Percentiles rank a stretch among this genome's conserved stretches.
Conservation (phyloP, 2,329 filamentous ascomycete species). For the Gyromitra esculenta region DNA sequence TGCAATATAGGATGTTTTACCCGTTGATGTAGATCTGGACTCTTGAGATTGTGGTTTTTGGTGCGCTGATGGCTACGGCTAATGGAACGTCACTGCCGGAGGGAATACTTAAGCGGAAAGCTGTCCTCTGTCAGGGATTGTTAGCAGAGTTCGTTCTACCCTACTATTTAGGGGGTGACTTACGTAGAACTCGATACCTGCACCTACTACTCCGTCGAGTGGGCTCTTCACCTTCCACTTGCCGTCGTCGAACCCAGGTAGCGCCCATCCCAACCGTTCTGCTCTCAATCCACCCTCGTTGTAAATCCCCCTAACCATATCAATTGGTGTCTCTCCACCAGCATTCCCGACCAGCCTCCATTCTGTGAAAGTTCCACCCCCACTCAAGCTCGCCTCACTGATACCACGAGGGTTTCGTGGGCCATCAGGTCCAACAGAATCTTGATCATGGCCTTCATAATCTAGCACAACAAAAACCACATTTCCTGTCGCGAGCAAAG, state of each 20-base stretch:
- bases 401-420: constrained; percentile 67
- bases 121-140: constrained; percentile 64
- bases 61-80: constrained; percentile 64
- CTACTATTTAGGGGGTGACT: background rate
- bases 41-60: constrained; percentile 63
- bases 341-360: constrained; percentile 69
- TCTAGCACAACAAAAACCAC: constrained; percentile 66
- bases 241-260: constrained; percentile 63
- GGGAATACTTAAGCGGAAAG: constrained; percentile 64
- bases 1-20: constrained; percentile 61
- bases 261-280: constrained; percentile 67
- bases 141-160: constrained; percentile 58
- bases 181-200: constrained; percentile 65
- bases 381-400: constrained; percentile 63
- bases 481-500: constrained; percentile 62
- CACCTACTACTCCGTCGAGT: constrained; percentile 61
- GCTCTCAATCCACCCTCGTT: constrained; percentile 72
- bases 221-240: constrained; percentile 60
- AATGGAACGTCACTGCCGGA: constrained; percentile 66
- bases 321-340: constrained; percentile 69
- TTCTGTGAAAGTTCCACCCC: constrained; percentile 61
- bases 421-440: constrained; percentile 63
- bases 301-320: constrained; percentile 70
- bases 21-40: constrained; percentile 67
- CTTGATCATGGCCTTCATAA: constrained; percentile 67